Evolutionary conservation across 257 asterid species (phyloP), one percentile per base, ranked within the genome.

Genomic region (Solanum tarijense): DNA sequence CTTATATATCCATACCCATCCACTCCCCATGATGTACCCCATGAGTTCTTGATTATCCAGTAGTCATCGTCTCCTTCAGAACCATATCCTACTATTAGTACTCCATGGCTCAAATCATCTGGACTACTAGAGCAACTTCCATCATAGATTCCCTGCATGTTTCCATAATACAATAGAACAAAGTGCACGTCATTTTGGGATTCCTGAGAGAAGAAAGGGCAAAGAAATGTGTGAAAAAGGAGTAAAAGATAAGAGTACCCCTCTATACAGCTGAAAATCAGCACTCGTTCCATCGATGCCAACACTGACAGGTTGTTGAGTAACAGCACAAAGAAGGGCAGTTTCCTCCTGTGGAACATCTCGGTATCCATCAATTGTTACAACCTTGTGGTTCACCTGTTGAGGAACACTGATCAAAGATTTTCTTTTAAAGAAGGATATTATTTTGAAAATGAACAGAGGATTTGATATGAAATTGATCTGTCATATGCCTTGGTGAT

Each of bases 21-120:
- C 66, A 89, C 35, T 29, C 92, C 93, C 93, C 93, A 91, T 48
- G 85, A 76, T n/a, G 68, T 66, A 27, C 90, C 91, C 93, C 92
- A 89, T 16, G 91, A 88, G 8, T 91, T 91, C 90, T 89, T 91
- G 14, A 89, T 76, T 32, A 91, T 89, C 93, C 93, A 88, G 52
- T 91, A 91, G 60, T 88, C 91, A 41, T 85, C 73, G 36, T 82
- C 84, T 2, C 89, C 89, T 25, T 83, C 82, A 4, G 88, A 88
- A 65, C 90, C 93, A 89, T 91, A 90, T 13, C 93, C 91, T 32
- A 91, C 90, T 35, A 91, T 73, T 18, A 91, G 12, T 21, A 89
- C 87, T 29, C 88, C 93, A 34, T 88, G 91, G 72, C 86, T 84
- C 55, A 91, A 84, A 14, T 88, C 87, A 52, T 73, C 41, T 10